These are phyloP conservation scores for Myochromella boudieri DNA, from an alignment of 768 basidiomycete genomes.

Conservation along the genomic window DNA sequence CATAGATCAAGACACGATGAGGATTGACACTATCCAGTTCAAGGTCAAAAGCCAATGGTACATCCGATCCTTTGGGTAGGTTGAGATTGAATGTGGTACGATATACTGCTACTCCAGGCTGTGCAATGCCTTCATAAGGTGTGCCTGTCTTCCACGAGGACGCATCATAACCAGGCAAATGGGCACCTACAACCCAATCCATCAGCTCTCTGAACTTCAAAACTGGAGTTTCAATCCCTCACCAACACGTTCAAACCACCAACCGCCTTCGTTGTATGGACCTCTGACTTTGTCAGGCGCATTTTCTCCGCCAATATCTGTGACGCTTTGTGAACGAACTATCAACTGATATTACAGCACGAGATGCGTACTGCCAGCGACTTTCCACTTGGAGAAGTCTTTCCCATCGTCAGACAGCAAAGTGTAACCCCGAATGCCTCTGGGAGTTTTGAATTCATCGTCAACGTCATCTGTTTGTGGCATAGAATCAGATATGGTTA, in stretches of 20 bases:
- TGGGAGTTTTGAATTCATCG: constrained; percentile 53
- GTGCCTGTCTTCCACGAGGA: constrained; percentile 51
- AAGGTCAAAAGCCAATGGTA: constrained; percentile 60
- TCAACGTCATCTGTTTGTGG: constrained; percentile 29
- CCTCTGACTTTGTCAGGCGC: constrained; percentile 59
- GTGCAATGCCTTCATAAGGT: constrained; percentile 43
- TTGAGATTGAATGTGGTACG: constrained; percentile 57
- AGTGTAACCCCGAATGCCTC: constrained; percentile 66
- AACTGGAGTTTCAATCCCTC: constrained; percentile 5
- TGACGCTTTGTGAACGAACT: background rate
- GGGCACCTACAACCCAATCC: constrained; percentile 50
- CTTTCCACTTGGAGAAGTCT: constrained; percentile 35
- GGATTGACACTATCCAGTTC: constrained; percentile 44
- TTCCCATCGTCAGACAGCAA: constrained; percentile 35
- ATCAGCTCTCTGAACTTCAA: background rate
- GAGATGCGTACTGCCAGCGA: constrained; percentile 36
- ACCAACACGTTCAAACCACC: constrained; percentile 53
- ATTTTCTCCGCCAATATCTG: constrained; percentile 38
- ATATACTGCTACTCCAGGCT: constrained; percentile 64
- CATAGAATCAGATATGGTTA: background rate
- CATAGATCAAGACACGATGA: constrained; percentile 64
- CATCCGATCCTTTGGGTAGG: constrained; percentile 50
- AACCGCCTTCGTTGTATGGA: constrained; percentile 59
- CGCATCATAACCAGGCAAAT: constrained; percentile 58
- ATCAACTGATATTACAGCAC: background rate